Base-by-base conservation (phyloP, 352 stramenopile genomes). In the Globisporangium nodosum region DNA sequence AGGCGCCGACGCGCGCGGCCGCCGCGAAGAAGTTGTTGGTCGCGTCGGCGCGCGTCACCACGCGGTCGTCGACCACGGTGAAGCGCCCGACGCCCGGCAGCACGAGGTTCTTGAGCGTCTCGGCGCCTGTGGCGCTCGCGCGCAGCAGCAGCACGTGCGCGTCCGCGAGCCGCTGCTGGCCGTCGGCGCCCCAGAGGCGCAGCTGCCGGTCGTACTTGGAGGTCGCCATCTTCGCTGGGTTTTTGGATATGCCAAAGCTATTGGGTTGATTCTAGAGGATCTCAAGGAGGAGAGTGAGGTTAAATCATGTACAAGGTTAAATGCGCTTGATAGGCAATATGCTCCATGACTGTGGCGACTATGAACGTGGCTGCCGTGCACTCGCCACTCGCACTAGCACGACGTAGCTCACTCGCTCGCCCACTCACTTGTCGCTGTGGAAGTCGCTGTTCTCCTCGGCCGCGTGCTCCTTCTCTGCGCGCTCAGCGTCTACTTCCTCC, bases 181-280 rank as follows among this genome's bases (percentile, higher is more conserved):
- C 97, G 24, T 96, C 76, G 49, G 92, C 76, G 43, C 97, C 97
- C 97, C 97, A 99, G 20, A 99, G 85, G 30, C 97, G 92, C 54
- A 99, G 78, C 78, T 99, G 96, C n/a, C 97, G 85, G 81, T 99
- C 97, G 80, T 99, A 99, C 77, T 99, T 99, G 78, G 98, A 69
- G 13, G 42, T 61, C n/a, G 60, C 52, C 60, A 60, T 59, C 15
- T 5, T 47, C 9, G 20, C 49, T 49, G 43, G n/a, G n/a, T n/a
- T 12, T 27, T 27, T 21, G 7, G 24, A 8, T 50, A 11, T 31
- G n/a, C n/a, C n/a, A n/a, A n/a, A n/a, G 24, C 35, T 35, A 11
- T 18, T 48, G 3, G 27, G 30, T 52, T 52, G 45, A 60, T 37
- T n/a, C n/a, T n/a, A n/a, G n/a, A n/a, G n/a, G n/a, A n/a, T n/a